phyloP scores from a whole-genome alignment of 495 filamentous ascomycete species.

The Glarea lozoyensis region DNA sequence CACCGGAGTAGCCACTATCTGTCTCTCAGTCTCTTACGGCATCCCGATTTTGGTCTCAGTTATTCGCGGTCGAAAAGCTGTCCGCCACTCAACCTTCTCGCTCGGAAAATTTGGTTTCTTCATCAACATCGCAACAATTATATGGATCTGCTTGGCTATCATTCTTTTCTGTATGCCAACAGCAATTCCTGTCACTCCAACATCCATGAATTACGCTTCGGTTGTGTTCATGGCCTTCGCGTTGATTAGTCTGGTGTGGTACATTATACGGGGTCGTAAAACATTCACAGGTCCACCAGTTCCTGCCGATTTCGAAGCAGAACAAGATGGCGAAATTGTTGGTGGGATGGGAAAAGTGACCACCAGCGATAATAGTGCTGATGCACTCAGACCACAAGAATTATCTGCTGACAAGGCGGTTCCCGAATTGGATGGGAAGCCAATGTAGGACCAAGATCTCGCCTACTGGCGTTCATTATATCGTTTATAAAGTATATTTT shows the following conservation, averaged over 20 bases:
- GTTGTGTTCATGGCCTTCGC: constrained; percentile 57
- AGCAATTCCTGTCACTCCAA: constrained; percentile 35
- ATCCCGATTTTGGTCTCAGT: constrained; percentile 50
- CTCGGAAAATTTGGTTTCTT: constrained; percentile 37
- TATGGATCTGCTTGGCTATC: constrained; percentile 36
- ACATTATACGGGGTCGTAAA: constrained; percentile 58
- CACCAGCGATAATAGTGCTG: neutral
- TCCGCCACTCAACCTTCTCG: constrained; percentile 37
- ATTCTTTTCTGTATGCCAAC: constrained; percentile 36
- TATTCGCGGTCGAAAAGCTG: constrained; percentile 32
- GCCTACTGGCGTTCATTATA: no score
- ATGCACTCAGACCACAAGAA: no score
- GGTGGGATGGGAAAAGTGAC: constrained; percentile 13
- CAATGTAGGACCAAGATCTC: no score
- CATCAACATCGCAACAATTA: constrained; percentile 40
- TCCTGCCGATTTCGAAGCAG: constrained; percentile 28
- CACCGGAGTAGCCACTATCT: constrained; percentile 58
- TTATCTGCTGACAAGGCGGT: no score
- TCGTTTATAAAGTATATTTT: no score
- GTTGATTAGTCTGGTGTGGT: constrained; percentile 50
- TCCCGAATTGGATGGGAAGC: no score
- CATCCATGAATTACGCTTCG: constrained; percentile 53
- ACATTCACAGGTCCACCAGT: constrained; percentile 55
- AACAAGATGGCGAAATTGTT: constrained; percentile 20
- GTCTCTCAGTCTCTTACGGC: constrained; percentile 52